Conservation (phyloP, 352 stramenopile species). For the Phytophthora rubi region DNA sequence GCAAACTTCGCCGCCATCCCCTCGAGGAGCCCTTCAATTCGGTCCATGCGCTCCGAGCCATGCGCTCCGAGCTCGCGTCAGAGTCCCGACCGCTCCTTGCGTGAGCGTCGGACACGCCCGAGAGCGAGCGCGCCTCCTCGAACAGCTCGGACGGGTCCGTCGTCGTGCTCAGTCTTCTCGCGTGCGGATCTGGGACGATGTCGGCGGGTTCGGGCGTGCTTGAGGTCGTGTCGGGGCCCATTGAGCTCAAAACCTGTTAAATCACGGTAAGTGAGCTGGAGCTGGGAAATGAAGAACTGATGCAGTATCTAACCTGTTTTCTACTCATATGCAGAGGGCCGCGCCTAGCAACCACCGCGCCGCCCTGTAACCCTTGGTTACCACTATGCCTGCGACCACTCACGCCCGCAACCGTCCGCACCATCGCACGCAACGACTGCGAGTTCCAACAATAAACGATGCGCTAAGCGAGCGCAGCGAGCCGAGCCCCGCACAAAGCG, state of each 20-base stretch:
- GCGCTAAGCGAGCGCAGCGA: too few species aligned
- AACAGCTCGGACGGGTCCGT: neutral
- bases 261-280: neutral
- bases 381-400: neutral
- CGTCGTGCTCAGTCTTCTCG: neutral
- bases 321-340: neutral
- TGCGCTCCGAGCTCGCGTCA: neutral
- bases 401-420: neutral
- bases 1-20: neutral
- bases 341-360: neutral
- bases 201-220: neutral
- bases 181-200: neutral
- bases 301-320: neutral
- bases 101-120: neutral
- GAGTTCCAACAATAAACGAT: neutral
- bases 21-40: neutral
- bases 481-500: too few species aligned
- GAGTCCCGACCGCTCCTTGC: neutral
- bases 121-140: neutral
- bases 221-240: neutral
- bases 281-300: slow-evolving; percentile 2
- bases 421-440: neutral
- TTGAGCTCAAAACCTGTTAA: neutral
- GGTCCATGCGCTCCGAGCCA: neutral
- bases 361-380: neutral